phyloP scores from a whole-genome alignment of 768 basidiomycete species.

The Mycena leptocephala region DNA sequence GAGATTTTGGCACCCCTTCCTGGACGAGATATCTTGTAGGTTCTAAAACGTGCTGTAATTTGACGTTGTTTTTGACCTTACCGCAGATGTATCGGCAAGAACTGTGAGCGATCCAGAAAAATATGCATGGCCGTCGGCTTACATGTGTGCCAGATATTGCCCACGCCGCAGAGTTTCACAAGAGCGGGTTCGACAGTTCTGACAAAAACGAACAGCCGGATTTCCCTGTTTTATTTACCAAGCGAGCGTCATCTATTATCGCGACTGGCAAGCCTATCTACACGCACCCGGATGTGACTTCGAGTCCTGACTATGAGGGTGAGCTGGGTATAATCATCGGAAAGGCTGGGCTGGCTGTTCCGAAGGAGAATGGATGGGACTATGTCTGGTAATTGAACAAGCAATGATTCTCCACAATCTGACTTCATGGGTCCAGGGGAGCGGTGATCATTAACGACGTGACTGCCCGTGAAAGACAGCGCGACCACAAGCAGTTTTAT shows the following conservation, averaged over 20 bases:
- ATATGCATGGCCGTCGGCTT: not conserved
- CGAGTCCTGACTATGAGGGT: constrained; percentile 37
- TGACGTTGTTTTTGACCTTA: not conserved
- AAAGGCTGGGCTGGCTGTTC: constrained; percentile 28
- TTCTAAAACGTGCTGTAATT: not conserved
- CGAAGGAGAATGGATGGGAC: constrained; percentile 30
- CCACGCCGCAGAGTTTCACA: constrained; percentile 38
- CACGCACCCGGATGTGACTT: constrained; percentile 35
- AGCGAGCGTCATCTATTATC: constrained; percentile 38
- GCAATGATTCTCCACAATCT: not conserved
- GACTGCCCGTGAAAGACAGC: constrained; percentile 36
- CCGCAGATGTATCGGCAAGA: constrained; percentile 30
- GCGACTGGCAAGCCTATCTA: constrained; percentile 30
- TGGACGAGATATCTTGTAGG: constrained; percentile 36
- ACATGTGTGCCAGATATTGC: constrained; percentile 20
- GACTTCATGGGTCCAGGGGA: constrained; percentile 21
- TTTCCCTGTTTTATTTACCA: constrained; percentile 37
- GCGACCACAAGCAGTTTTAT: constrained; percentile 40
- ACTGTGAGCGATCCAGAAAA: constrained; percentile 2
- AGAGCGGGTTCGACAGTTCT: constrained; percentile 38
- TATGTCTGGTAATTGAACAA: constrained; percentile 24
- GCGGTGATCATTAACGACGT: constrained; percentile 39
- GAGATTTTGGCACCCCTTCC: constrained; percentile 36
- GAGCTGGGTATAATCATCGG: constrained; percentile 37
- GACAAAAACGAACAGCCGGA: constrained; percentile 38